A percentile compares a stretch with the other conserved stretches of the same genome.
Evolutionary conservation across 495 filamentous ascomycete species (phyloP).

Genomic region (Neurospora sp.): DNA sequence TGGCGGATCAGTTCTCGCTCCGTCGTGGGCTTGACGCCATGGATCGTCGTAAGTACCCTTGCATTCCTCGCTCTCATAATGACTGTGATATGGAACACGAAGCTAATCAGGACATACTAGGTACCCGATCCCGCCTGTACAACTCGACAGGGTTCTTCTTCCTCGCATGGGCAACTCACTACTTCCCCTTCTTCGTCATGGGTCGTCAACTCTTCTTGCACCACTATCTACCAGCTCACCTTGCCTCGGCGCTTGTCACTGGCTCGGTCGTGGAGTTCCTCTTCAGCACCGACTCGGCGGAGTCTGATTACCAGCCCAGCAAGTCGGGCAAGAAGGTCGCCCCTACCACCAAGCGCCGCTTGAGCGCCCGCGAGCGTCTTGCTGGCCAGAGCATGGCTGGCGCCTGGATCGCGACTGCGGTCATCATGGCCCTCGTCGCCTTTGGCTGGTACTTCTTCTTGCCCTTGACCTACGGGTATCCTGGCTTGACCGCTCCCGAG

Average conservation of each 20-base stretch:
- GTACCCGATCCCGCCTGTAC: constrained; percentile 86
- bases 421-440: constrained; percentile 58
- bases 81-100: background rate
- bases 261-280: constrained; percentile 97
- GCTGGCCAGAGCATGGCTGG: constrained; percentile 67
- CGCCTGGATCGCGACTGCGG: constrained; percentile 65
- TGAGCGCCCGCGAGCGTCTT: constrained; percentile 69
- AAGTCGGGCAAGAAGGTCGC: constrained; percentile 44
- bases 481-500: constrained; percentile 73
- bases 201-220: constrained; percentile 95
- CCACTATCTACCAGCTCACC: constrained; percentile 91
- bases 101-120: constrained; percentile 31
- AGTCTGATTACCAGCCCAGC: constrained; percentile 36
- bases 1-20: constrained; percentile 85
- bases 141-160: constrained; percentile 99
- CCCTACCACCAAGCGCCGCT: constrained; percentile 36
- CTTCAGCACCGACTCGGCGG: constrained; percentile 75
- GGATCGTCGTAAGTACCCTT: constrained; percentile 69
- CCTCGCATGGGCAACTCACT: constrained; percentile 94
- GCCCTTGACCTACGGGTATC: constrained; percentile 89
- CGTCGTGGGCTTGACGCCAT: constrained; percentile 87
- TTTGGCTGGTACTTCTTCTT: constrained; percentile 88
- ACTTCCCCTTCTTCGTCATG: constrained; percentile 97
- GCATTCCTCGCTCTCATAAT: background rate
- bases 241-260: constrained; percentile 85